Base-by-base conservation (phyloP, 108 stramenopile species). In the Nannochloropsis salina region DNA sequence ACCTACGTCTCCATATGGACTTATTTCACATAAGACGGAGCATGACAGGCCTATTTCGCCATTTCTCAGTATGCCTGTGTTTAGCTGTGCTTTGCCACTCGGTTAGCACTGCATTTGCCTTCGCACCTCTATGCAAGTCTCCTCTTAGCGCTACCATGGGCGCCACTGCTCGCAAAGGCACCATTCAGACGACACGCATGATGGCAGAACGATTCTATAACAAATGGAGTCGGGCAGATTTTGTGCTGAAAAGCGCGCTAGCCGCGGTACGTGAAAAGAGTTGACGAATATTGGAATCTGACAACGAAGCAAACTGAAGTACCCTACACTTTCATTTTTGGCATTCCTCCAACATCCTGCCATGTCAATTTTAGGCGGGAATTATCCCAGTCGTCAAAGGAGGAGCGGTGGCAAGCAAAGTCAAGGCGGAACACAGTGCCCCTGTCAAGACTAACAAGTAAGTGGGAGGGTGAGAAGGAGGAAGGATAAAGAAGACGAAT, bases 161-260 rank as follows among this genome's bases (percentile, higher is more conserved):
- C 31, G 31, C 0, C 31, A 31, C 31, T 31, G 31, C 1, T 31
- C 31, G 31, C 61, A 15, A 74, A 74, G 61, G 15, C 20, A 74
- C 15, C 3, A n/a, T n/a, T n/a, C 4, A 15, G 61, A 74, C 61
- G 61, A 74, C 61, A n/a, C 61, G 61, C 61, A 74, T 74, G 61
- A 74, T 74, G 61, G 61, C 61, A n/a, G 61, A 74, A n/a, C 61
- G 61, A 6, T 74, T 74, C 61, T 74, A 74, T 2, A n/a, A 15
- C 61, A 74, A 74, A 74, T 74, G 61, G 61, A 74, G 61, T n/a
- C 61, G 61, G 61, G 61, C 61, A 2, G 61, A 74, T 74, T 74
- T 74, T n/a, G 61, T 74, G 61, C 61, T 74, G 20, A 74, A 74
- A n/a, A 74, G 61, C 6, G 61, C 61, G 3, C 6, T 74, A 6